Conservation (phyloP, 2,329 filamentous ascomycete genomes). For the Leptographium wingfieldii region DNA sequence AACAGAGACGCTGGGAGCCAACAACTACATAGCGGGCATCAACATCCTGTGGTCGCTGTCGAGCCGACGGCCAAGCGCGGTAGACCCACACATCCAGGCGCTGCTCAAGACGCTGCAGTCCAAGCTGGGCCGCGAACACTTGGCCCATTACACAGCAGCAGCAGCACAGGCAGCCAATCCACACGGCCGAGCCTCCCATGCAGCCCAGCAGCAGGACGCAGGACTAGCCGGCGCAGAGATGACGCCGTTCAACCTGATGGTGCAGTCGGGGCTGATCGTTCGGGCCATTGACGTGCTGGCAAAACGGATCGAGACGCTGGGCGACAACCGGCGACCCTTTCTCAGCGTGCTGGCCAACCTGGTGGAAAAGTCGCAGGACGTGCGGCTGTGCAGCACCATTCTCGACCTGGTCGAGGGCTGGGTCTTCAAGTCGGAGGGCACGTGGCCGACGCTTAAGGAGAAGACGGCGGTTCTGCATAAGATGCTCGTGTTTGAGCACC, state of each 20-base stretch:
- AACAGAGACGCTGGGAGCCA: constrained; percentile 71
- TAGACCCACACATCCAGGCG: constrained; percentile 76
- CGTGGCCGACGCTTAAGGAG: constrained; percentile 94
- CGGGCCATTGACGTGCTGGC: constrained; percentile 92
- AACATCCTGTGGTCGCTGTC: constrained; percentile 90
- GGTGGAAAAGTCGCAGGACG: constrained; percentile 87
- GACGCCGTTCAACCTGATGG: constrained; percentile 66
- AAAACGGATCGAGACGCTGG: constrained; percentile 80
- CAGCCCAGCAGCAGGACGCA: constrained; percentile 28
- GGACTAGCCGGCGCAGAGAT: constrained; percentile 42
- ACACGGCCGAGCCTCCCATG: constrained; percentile 28
- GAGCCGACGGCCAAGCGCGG: constrained; percentile 68
- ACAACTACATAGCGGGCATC: constrained; percentile 75
- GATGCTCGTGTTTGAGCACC: constrained; percentile 90
- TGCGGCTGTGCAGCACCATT: constrained; percentile 80
- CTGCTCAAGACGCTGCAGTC: constrained; percentile 89
- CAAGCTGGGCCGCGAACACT: constrained; percentile 87
- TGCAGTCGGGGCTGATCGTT: constrained; percentile 84
- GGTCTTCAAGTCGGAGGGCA: constrained; percentile 92
- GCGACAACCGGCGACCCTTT: constrained; percentile 84
- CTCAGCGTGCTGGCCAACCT: constrained; percentile 88
- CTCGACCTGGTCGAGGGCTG: constrained; percentile 87
- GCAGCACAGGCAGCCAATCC: constrained; percentile 29
- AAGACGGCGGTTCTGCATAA: constrained; percentile 99
- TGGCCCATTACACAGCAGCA: constrained; percentile 56